Conservation (phyloP, 2,329 filamentous ascomycete species). For the Ascochyta viciae-villosae region DNA sequence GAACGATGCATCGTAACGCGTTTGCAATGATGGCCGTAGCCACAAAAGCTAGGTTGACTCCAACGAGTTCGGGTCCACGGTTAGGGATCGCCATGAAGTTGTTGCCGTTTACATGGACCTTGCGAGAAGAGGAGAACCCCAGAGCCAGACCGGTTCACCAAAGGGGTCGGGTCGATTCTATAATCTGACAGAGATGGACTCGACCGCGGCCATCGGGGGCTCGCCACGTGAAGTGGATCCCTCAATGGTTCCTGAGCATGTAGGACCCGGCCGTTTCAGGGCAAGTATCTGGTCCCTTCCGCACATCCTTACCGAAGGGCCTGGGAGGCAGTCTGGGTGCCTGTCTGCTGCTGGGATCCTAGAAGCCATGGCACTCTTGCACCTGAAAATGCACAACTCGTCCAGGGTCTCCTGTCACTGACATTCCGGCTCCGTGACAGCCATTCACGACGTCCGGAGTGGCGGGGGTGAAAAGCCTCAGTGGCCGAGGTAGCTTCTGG, state of each 20-base stretch:
- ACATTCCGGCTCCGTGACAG: not conserved
- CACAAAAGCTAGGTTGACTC: conserved; percentile 40
- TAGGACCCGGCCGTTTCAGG: conserved; percentile 31
- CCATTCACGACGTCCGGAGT: conserved; percentile 2
- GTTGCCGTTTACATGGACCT: conserved; percentile 11
- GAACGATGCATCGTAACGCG: conserved; percentile 39
- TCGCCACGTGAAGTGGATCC: conserved; percentile 34
- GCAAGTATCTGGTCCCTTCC: conserved; percentile 18
- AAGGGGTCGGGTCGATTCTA: conserved; percentile 27
- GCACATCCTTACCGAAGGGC: conserved; percentile 8
- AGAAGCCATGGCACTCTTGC: conserved; percentile 2
- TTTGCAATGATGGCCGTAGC: conserved; percentile 34
- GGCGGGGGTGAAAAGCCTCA: not conserved
- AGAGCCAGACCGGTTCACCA: conserved; percentile 4
- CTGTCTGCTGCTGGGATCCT: conserved; percentile 1
- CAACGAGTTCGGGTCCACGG: conserved; percentile 43
- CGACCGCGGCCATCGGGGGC: conserved; percentile 17
- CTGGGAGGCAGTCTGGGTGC: not conserved
- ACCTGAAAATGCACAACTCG: not conserved
- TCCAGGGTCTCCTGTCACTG: not conserved
- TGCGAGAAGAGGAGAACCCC: conserved; percentile 8
- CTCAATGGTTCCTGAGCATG: conserved; percentile 20
- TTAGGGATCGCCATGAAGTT: conserved; percentile 40
- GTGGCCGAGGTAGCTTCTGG: conserved; percentile 2
- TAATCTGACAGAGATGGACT: conserved; percentile 22